A percentile compares a stretch with the other conserved stretches of the same genome.
These are phyloP conservation scores for Talaromyces nanjingensis DNA, from an alignment of 495 filamentous ascomycete genomes.

Conservation along the genomic window DNA sequence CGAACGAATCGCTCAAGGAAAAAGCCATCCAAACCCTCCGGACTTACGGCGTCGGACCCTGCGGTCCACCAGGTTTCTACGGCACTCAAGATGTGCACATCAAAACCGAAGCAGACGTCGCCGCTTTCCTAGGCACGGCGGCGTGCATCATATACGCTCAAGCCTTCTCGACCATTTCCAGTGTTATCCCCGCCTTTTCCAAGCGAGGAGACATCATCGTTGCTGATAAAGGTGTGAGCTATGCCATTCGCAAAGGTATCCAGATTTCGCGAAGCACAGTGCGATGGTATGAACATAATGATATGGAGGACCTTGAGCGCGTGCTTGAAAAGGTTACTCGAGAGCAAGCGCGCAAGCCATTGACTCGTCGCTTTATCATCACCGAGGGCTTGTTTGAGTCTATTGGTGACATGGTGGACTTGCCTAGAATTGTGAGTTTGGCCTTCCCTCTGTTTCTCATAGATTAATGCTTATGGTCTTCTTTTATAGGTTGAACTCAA, in stretches of 20 bases:
- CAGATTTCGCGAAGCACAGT: constrained; percentile 88
- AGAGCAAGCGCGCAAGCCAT: constrained; percentile 78
- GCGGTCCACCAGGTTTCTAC: constrained; percentile 95
- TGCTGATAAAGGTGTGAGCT: constrained; percentile 92
- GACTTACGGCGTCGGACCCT: constrained; percentile 93
- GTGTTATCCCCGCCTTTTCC: constrained; percentile 90
- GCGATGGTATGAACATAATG: constrained; percentile 91
- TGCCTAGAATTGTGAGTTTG: constrained; percentile 73
- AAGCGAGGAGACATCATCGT: constrained; percentile 98
- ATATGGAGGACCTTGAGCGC: constrained; percentile 85
- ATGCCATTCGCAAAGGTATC: constrained; percentile 86
- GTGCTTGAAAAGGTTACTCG: constrained; percentile 79
- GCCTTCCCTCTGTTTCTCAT: not conserved
- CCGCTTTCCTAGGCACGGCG: constrained; percentile 74
- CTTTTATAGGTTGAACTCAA: constrained; percentile 70
- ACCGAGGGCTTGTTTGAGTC: constrained; percentile 94
- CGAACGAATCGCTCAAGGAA: constrained; percentile 85
- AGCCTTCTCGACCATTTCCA: constrained; percentile 88
- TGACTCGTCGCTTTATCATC: constrained; percentile 92
- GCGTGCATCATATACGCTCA: constrained; percentile 93
- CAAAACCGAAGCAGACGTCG: constrained; percentile 92
- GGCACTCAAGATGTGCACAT: constrained; percentile 98
- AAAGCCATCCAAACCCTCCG: constrained; percentile 90
- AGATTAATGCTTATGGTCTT: constrained; percentile 3
- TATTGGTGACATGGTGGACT: constrained; percentile 74